Evolutionary conservation across 1,139 yeast genomes (phyloP), one percentile per base, ranked within the genome.

Genomic region (Meyerozyma sp.): DNA sequence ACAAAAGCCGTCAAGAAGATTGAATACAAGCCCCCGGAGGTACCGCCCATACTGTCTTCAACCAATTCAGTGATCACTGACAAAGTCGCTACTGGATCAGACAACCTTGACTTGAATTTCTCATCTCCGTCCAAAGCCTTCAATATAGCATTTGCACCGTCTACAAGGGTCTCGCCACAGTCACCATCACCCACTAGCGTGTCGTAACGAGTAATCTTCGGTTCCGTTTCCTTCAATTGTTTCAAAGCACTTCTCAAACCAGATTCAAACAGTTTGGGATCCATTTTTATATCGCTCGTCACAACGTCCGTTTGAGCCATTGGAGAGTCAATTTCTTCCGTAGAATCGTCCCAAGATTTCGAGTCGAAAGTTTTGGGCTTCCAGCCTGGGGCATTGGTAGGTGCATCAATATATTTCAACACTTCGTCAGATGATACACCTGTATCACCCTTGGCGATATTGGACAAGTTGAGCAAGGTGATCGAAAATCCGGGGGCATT

Each of bases 141-240:
- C 38, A 79, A 66, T 37, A 91, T 77, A 1, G 89, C 89, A 44
- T 82, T 75, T 21, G 91, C 95, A 39, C 97, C 97, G 26, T 79
- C 76, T 13, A 82, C 88, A 49, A 91, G 68, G 0, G 97, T 91
- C 56, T 88, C 94, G 40, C 98, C 98, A 66, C 97, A 90, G 61
- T 91, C 98, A 53, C 98, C 98, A 62, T 91, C 98, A 48, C 98
- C 98, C 2, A 93, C 97, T 53, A 82, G 73, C 2, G 95, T 86
- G 57, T 91, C 98, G 54, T 85, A 82, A 48, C 80, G 77, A 0
- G 97, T 91, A 56, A 91, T 84, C 52, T 79, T 76, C 4, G 96
- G 94, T 61, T 90, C 97, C 68, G 62, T 73, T 57, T 61, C 73
- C 54, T 62, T 77, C 59, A 63, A 65, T 42, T 54, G 73, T 54